Evolutionary conservation across 768 basidiomycete genomes (phyloP).

Genomic region (Xerocomellus chrysenteron): DNA sequence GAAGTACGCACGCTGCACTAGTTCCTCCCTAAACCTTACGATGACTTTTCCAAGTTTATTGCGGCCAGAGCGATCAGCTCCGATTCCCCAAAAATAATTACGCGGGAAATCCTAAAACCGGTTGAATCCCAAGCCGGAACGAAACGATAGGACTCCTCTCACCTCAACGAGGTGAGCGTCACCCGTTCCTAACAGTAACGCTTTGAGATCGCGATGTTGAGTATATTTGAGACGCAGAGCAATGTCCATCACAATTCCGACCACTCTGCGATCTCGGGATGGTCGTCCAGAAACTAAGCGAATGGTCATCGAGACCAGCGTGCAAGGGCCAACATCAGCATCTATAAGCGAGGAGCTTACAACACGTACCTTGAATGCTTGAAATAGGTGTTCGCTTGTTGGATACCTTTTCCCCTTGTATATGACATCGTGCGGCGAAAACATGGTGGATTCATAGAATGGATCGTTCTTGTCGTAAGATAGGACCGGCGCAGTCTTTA

Average conservation of each 20-base stretch:
- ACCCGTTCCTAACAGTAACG: constrained; percentile 61
- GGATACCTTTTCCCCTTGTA: constrained; percentile 67
- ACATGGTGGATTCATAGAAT: constrained; percentile 73
- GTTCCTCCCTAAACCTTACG: constrained; percentile 55
- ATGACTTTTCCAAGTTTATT: constrained; percentile 77
- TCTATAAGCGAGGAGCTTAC: not conserved
- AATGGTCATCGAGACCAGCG: not conserved
- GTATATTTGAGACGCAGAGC: constrained; percentile 67
- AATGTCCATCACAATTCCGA: constrained; percentile 67
- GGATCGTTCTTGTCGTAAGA: constrained; percentile 67
- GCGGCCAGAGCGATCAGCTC: constrained; percentile 60
- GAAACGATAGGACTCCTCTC: constrained; percentile 1
- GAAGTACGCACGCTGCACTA: constrained; percentile 34
- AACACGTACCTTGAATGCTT: constrained; percentile 60
- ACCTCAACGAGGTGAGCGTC: constrained; percentile 72
- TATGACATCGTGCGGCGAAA: constrained; percentile 62
- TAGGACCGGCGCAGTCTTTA: constrained; percentile 41
- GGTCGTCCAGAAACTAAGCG: constrained; percentile 55
- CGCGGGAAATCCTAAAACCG: constrained; percentile 61
- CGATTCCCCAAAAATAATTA: constrained; percentile 77
- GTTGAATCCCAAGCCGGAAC: not conserved
- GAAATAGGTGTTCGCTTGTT: constrained; percentile 77
- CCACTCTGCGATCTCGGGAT: constrained; percentile 65
- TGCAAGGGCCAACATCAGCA: not conserved
- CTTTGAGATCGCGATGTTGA: constrained; percentile 60